Base-by-base conservation (phyloP, 129 eudicot genomes). In the Smallanthus sonchifolius region DNA sequence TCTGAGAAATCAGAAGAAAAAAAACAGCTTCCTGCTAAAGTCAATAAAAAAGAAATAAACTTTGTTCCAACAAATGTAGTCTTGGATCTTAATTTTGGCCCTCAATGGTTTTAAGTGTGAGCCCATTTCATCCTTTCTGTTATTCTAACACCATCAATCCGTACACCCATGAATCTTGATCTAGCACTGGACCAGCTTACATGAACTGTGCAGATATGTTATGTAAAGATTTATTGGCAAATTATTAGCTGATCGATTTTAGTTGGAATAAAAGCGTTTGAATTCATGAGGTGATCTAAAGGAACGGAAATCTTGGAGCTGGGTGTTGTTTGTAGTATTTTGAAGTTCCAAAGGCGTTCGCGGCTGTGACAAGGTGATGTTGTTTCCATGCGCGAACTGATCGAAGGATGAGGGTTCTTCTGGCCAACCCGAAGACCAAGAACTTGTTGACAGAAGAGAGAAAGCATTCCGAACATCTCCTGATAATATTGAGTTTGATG, bases 401-500 rank as follows among this genome's bases (percentile, higher is more conserved):
- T 75, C 79, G 49, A 80, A 70, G 1, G 82, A 75, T 13, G 76
- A 42, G 19, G 87, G 44, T 74, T 74, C 75, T 45, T 86, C 82
- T 6, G 77, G 69, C 76, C 75, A 81, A 75, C 68, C 68, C 45
- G 80, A 78, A 51, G 86, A 65, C 87, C 87, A 83, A 39, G 86
- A 67, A 64, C 76, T 74, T 48, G 79, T 54, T 87, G 92, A 87
- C 92, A 87, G 92, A 84, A 87, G 92, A 87, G 92, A 87, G 92
- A 72, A 79, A 87, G 92, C 88, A 69, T 79, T 75, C 30, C 78
- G 74, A 67, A 79, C 78, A 60, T 84, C 86, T 63, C 82, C 65
- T 8, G 80, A 72, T 61, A 65, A 19, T 43, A 62, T 62, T 28
- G 83, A 47, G 67, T 68, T 60, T 1, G 80, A 69, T 76, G 48